Conservation (phyloP, 139 green algal species). For the Chlorella sp. region DNA sequence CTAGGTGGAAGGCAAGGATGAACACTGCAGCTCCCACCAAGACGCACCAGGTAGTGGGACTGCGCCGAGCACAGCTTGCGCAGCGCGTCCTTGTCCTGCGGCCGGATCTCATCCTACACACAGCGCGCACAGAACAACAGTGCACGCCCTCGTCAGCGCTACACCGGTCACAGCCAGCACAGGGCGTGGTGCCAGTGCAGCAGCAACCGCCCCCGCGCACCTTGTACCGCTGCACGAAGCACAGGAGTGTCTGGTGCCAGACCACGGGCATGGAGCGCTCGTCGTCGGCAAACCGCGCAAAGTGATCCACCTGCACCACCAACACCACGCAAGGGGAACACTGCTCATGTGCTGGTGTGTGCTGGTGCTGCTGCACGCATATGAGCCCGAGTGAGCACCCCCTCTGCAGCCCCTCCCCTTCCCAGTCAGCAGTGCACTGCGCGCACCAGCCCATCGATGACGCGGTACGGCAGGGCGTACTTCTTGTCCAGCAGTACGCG, state of each 20-base stretch:
- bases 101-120: slow-evolving; percentile 84
- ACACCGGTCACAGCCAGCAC: not conserved
- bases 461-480: slow-evolving; percentile 93
- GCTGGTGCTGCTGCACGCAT: too few relatives aligned
- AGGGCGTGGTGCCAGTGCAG: not conserved
- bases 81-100: slow-evolving; percentile 75
- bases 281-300: slow-evolving; percentile 65
- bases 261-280: slow-evolving; percentile 91
- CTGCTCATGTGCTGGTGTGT: too few relatives aligned
- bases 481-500: slow-evolving; percentile 97
- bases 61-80: slow-evolving; percentile 70
- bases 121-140: too few relatives aligned
- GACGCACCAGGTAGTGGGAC: slow-evolving; percentile 77
- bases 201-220: too few relatives aligned
- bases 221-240: slow-evolving; percentile 88
- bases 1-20: too few relatives aligned
- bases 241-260: slow-evolving; percentile 95
- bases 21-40: too few relatives aligned
- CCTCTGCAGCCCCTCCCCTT: not conserved
- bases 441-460: slow-evolving; percentile 44
- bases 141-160: too few relatives aligned
- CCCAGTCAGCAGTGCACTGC: slow-evolving; percentile 21
- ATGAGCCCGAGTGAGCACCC: too few relatives aligned
- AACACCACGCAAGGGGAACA: too few relatives aligned
- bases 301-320: slow-evolving; percentile 74